These are phyloP conservation scores for Phyllostachys edulis DNA, from an alignment of 176 grass and related monocot species.

Conservation along the genomic window DNA sequence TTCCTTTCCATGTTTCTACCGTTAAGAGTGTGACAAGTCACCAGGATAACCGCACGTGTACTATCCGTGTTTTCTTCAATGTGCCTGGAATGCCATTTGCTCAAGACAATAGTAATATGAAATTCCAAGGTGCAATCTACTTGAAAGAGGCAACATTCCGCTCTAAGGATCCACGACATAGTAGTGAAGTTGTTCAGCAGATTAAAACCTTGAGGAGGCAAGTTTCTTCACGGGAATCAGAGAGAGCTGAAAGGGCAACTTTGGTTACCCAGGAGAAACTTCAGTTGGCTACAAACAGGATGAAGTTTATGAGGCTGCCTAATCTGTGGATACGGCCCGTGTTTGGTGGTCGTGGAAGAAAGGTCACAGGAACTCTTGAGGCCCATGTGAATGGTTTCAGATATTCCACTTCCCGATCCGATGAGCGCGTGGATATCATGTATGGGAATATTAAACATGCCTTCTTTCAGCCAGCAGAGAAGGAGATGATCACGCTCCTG, in stretches of 20 bases:
- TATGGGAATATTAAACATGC: slow-evolving; percentile 92
- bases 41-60: slow-evolving; percentile 71
- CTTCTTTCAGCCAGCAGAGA: slow-evolving; percentile 90
- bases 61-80: slow-evolving; percentile 77
- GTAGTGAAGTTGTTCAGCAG: slow-evolving; percentile 83
- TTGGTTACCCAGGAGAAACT: slow-evolving; percentile 41
- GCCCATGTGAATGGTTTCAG: slow-evolving; percentile 59
- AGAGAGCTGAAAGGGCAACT: slow-evolving; percentile 78
- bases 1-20: slow-evolving; percentile 91
- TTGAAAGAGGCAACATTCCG: slow-evolving; percentile 85
- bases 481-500: slow-evolving; percentile 87
- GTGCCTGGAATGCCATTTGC: slow-evolving; percentile 77
- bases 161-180: slow-evolving; percentile 75
- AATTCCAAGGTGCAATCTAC: slow-evolving; percentile 53
- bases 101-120: slow-evolving; percentile 64
- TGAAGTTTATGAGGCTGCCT: slow-evolving; percentile 42
- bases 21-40: slow-evolving; percentile 78
- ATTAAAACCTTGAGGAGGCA: slow-evolving; percentile 87
- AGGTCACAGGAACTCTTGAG: slow-evolving; percentile 52
- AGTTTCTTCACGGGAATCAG: slow-evolving; percentile 79
- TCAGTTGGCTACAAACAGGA: slow-evolving; percentile 41
- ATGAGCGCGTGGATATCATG: slow-evolving; percentile 54
- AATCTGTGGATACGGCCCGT: slow-evolving; percentile 54
- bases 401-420: slow-evolving; percentile 47
- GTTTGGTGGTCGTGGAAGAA: slow-evolving; percentile 53